A percentile compares a stretch with the other conserved stretches of the same genome.
These are phyloP conservation scores for Bassia scoparia DNA, from an alignment of 148 eudicot species.

Conservation along the genomic window DNA sequence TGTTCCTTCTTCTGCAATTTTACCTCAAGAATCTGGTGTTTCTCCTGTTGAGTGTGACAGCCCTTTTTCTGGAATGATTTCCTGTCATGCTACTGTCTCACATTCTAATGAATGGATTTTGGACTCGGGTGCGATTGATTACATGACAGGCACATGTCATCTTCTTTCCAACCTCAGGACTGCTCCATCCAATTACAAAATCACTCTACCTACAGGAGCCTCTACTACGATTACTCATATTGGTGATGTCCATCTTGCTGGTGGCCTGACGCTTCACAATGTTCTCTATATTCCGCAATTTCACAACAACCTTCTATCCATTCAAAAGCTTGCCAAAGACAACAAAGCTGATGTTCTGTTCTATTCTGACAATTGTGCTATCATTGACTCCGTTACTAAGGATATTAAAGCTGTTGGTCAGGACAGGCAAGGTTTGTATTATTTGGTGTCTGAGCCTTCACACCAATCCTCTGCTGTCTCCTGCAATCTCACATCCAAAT, in stretches of 20 bases:
- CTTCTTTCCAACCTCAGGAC: background rate
- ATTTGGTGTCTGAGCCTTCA: background rate
- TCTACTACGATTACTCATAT: background rate
- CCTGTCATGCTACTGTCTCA: background rate
- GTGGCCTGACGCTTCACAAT: background rate
- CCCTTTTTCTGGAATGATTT: background rate
- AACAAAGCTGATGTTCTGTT: background rate
- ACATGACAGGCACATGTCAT: background rate
- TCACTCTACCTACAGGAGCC: background rate
- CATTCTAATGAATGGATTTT: background rate
- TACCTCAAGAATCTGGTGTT: background rate
- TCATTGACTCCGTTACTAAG: background rate
- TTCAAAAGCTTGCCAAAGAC: background rate
- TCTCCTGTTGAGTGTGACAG: background rate
- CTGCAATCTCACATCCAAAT: background rate
- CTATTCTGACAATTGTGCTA: background rate
- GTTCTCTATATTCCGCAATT: background rate
- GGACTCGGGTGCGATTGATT: background rate
- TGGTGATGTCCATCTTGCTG: rapidly evolving
- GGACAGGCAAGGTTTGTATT: background rate
- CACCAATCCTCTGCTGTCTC: background rate
- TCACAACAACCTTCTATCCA: background rate
- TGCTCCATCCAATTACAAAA: background rate
- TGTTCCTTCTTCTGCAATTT: too few relatives aligned
- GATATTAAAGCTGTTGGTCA: background rate